phyloP scores from a whole-genome alignment of 2,329 filamentous ascomycete genomes.

The Pseudogymnoascus sp. region DNA sequence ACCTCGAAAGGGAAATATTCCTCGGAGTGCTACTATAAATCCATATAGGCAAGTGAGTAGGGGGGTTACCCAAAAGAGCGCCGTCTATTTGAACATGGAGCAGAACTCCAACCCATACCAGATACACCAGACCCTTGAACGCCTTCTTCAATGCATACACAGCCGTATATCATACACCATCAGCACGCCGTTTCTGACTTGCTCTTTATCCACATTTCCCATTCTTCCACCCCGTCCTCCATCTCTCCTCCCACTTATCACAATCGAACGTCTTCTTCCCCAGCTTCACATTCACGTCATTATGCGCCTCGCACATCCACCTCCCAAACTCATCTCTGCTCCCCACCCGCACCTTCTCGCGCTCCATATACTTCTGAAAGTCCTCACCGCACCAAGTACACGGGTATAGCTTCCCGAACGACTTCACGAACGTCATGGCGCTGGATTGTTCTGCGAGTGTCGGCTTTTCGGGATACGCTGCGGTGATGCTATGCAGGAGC shows the following conservation, averaged over 20 bases:
- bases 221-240: constrained; percentile 80
- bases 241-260: constrained; percentile 81
- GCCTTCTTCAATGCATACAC: neutral
- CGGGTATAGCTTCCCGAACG: constrained; percentile 83
- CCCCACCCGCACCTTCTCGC: constrained; percentile 47
- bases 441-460: constrained; percentile 62
- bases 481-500: constrained; percentile 83
- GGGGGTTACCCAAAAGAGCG: neutral
- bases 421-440: constrained; percentile 64
- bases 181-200: neutral
- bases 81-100: neutral
- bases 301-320: constrained; percentile 82
- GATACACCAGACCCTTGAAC: neutral
- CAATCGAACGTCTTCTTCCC: constrained; percentile 92
- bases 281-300: constrained; percentile 79
- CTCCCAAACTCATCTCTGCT: constrained; percentile 62
- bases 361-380: constrained; percentile 71
- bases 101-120: neutral
- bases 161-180: neutral
- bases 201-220: constrained; percentile 30
- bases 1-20: neutral
- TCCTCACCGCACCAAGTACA: constrained; percentile 95
- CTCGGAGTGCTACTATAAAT: neutral
- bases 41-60: neutral
- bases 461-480: constrained; percentile 68